Percentiles rank a stretch among this genome's conserved stretches.
These are phyloP conservation scores for Rhododendron mucronatum DNA, from an alignment of 148 eudicot species.

Conservation along the genomic window DNA sequence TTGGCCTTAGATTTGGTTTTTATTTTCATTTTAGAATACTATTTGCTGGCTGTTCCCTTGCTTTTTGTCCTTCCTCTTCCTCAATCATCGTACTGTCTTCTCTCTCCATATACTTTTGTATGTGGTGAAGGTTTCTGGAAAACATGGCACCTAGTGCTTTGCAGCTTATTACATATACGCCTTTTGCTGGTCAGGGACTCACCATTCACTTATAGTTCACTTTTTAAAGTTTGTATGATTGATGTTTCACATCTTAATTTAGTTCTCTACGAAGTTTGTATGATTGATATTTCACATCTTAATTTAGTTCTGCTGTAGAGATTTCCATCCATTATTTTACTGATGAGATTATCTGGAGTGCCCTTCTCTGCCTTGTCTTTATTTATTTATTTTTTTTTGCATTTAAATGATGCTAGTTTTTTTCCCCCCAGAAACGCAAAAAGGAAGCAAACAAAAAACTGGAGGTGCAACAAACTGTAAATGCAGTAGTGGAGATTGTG, in stretches of 20 bases:
- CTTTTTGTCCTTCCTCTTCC: neutral
- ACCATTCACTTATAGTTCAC: neutral
- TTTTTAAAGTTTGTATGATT: neutral
- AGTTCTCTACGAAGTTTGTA: neutral
- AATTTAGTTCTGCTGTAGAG: neutral
- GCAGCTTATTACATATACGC: neutral
- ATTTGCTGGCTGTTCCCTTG: constrained; percentile 1
- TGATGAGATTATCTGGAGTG: neutral
- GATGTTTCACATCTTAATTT: neutral
- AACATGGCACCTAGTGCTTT: neutral
- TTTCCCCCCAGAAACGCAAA: constrained; percentile 59
- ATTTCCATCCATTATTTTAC: neutral
- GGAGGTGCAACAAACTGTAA: constrained; percentile 62
- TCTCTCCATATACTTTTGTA: neutral
- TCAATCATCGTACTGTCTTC: neutral
- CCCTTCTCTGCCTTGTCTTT: neutral
- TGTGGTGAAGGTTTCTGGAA: neutral
- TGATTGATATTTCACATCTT: neutral
- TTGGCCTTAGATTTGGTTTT: constrained; percentile 15
- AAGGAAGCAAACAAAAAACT: constrained; percentile 47
- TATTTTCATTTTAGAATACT: neutral
- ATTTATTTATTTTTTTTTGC: neutral
- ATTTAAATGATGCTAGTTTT: neutral
- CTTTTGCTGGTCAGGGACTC: neutral
- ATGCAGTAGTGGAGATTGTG: constrained; percentile 74